Percentiles rank a stretch among this genome's conserved stretches.
Conservation (phyloP, 169 alveolate species). For the Plasmodium vivax region DNA sequence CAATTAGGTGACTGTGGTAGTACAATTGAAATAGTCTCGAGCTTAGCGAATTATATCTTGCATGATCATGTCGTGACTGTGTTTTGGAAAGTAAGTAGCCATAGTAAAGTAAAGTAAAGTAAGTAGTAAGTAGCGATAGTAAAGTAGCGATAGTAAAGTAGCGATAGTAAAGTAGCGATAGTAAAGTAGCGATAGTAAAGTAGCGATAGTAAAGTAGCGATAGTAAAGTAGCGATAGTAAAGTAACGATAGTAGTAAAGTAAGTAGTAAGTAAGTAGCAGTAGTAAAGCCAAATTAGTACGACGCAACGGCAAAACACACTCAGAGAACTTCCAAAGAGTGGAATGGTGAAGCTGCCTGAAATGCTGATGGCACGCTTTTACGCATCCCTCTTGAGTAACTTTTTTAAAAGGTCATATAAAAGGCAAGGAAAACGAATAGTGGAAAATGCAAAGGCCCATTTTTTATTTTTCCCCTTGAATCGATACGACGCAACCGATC, state of each 20-base stretch:
- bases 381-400: not conserved
- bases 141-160: too few species aligned
- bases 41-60: not conserved
- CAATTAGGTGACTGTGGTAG: not conserved
- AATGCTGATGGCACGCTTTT: not conserved
- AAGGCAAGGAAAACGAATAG: not conserved
- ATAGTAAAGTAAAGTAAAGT: not conserved
- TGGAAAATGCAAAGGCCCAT: too few species aligned
- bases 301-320: too few species aligned
- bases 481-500: not conserved
- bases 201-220: too few species aligned
- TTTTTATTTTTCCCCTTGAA: not conserved
- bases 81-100: not conserved
- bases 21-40: not conserved
- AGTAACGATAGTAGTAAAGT: too few species aligned
- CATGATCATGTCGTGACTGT: not conserved
- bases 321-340: not conserved
- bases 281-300: not conserved
- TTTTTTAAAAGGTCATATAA: not conserved
- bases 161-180: too few species aligned
- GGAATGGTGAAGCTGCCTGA: not conserved
- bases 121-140: too few species aligned
- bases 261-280: too few species aligned
- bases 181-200: too few species aligned
- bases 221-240: too few species aligned